Conservation (phyloP, 208 protist genomes). For the Trypanosoma mega region DNA sequence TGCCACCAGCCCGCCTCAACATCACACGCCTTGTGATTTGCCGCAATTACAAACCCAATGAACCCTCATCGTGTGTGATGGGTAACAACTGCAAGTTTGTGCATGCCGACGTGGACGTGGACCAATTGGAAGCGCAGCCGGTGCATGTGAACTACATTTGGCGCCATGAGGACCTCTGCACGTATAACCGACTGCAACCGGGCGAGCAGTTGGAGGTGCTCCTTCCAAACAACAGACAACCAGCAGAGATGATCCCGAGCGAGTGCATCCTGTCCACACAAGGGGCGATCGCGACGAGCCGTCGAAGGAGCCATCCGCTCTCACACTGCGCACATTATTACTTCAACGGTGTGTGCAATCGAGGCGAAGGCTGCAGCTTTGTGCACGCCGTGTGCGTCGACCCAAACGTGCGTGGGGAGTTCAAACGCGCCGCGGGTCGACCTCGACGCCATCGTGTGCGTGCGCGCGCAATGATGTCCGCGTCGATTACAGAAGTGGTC, state of each 20-base stretch:
- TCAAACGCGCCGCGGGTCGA: constrained; percentile 29
- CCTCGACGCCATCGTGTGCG: no score
- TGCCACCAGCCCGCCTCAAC: constrained; percentile 67
- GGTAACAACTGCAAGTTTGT: constrained; percentile 77
- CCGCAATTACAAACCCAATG: constrained; percentile 56
- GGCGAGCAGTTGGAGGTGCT: constrained; percentile 33
- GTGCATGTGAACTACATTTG: constrained; percentile 87
- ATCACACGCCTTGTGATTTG: constrained; percentile 83
- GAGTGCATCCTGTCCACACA: constrained; percentile 36
- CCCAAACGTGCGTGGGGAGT: constrained; percentile 27
- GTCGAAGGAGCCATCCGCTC: constrained; percentile 23
- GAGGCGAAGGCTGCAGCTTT: constrained; percentile 37
- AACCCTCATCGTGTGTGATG: constrained; percentile 58
- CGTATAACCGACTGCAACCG: constrained; percentile 58
- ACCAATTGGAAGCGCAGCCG: constrained; percentile 44
- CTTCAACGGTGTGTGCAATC: constrained; percentile 34
- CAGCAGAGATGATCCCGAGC: constrained; percentile 26
- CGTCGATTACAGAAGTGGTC: constrained; percentile 8
- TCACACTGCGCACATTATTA: constrained; percentile 40
- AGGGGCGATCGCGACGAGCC: constrained; percentile 19
- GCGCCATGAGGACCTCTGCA: constrained; percentile 57
- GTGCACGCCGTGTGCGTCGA: constrained; percentile 45
- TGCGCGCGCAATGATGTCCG: no score
- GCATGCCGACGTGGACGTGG: constrained; percentile 60
- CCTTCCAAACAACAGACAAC: constrained; percentile 25